Evolutionary conservation across 495 filamentous ascomycete genomes (phyloP).

Genomic region (Neohortaea acidophila): DNA sequence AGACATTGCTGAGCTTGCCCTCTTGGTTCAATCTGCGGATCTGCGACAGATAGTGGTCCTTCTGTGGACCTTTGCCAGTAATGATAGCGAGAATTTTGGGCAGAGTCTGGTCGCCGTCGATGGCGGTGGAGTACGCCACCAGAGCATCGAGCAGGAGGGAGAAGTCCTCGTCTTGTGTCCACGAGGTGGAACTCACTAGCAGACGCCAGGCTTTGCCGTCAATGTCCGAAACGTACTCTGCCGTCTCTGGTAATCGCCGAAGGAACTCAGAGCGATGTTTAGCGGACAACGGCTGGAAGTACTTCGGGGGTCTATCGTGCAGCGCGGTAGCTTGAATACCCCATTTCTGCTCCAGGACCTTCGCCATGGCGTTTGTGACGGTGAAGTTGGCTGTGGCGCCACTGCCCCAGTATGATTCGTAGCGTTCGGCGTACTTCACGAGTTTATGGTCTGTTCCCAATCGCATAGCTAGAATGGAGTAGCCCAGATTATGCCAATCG

Average conservation of each 20-base stretch:
- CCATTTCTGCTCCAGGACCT: conserved; percentile 50
- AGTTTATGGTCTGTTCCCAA: conserved; percentile 50
- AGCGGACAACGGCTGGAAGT: conserved; percentile 56
- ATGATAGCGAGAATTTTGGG: conserved; percentile 71
- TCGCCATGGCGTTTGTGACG: conserved; percentile 77
- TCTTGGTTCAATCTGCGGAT: conserved; percentile 43
- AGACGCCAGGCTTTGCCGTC: conserved; percentile 42
- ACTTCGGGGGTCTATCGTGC: conserved; percentile 73
- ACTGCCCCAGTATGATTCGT: conserved; percentile 56
- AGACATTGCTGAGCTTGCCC: conserved; percentile 48
- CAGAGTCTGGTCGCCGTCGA: conserved; percentile 21
- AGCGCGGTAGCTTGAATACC: conserved; percentile 45
- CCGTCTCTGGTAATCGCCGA: conserved; percentile 26
- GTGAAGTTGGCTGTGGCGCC: conserved; percentile 62
- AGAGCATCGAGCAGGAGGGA: conserved; percentile 74
- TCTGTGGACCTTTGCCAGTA: conserved; percentile 82
- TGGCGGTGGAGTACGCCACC: conserved; percentile 44
- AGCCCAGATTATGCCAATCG: conserved; percentile 99
- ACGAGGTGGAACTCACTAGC: conserved; percentile 81
- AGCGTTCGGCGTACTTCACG: conserved; percentile 55
- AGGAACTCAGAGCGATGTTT: conserved; percentile 44
- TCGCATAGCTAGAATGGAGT: conserved; percentile 74
- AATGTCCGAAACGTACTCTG: conserved; percentile 34
- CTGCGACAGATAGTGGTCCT: conserved; percentile 51
- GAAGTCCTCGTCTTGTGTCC: conserved; percentile 96